Evolutionary conservation across 2,329 filamentous ascomycete genomes (phyloP), one percentile per base, ranked within the genome.

Genomic region (Exophiala mesophila): DNA sequence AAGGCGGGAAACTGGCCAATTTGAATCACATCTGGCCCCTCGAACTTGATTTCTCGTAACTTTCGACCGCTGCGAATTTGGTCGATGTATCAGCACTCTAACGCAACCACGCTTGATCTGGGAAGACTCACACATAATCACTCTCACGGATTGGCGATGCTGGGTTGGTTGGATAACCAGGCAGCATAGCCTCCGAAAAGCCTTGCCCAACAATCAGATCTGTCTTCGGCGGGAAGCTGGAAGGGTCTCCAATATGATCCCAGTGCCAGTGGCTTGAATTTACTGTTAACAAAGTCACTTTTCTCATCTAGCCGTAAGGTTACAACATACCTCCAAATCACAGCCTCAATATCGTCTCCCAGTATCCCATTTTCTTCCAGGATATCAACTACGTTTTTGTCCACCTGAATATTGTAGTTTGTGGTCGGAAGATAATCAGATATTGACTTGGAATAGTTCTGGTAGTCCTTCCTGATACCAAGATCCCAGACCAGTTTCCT

Each of bases 121-220:
- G n/a, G 8, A 28, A 28, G n/a, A 16, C 41, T 39, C 15, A 44
- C 42, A 5, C 13, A 18, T 36, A 63, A 41, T 69, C 64, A 10
- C 52, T 60, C 28, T 67, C 63, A 3, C 58, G 55, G 0, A 69
- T 54, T 0, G 55, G 53, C 0, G 60, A 62, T 0, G 65, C 49
- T 2, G 59, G 56, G 15, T 66, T 62, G 1, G 53, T 41, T 0
- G 74, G 75, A 39, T 64, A 72, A 1, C 70, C 73, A 1, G 74
- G 74, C 3, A 69, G 52, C 52, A 71, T 66, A 0, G 56, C 57
- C 2, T 64, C 44, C 0, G 66, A 70, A 55, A 76, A 72, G 0
- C 74, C 74, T 0, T 73, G 69, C 0, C 75, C 76, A 4, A 78
- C 73, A 18, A 78, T 50, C 0, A 78, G 52, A 7, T 69, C 63